Base-by-base conservation (phyloP, 1,139 yeast species). In the Tardiomyces digboiensis region DNA sequence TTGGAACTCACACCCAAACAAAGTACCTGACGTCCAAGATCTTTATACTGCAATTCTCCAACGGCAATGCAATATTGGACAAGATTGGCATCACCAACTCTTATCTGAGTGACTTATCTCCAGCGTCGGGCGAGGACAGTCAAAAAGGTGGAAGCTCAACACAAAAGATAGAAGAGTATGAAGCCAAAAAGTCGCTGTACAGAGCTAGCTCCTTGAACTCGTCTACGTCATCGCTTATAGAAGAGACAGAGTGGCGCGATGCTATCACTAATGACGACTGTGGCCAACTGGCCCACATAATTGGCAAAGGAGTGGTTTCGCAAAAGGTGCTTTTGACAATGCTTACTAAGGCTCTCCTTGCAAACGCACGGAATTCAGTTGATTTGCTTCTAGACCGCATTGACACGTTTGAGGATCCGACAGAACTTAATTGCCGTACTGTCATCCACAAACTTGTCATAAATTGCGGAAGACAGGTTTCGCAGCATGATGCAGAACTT, bases 401-500 rank as follows among this genome's bases (percentile, higher is more conserved):
- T 21, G 74, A 75, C 2, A 65, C 75, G 7, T 60, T 80, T 20
- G 67, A 72, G 42, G 95, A 87, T 56, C 71, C 79, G 1, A 66
- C 78, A 7, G 96, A 88, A 57, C 78, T 89, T 41, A 80, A 84
- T 47, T 86, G 87, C 20, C 72, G 97, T 52, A 88, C 84, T 58
- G 82, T 88, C 54, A 76, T 89, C 56, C 97, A 89, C 60, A 86
- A 86, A 52, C 81, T 81, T 55, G 77, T 88, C 26, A 80, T 88
- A 44, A 76, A 81, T 22, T 71, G 83, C 46, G 96, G 96, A 2
- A 79, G 89, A 52, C 67, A 66, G 41, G 42, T 49, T 7, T 42
- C 43, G n/a, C n/a, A n/a, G n/a, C n/a, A n/a, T n/a, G n/a, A n/a
- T n/a, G n/a, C n/a, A n/a, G n/a, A n/a, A n/a, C n/a, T n/a, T n/a